Conservation (phyloP, 2,329 filamentous ascomycete species). For the Sporothrix luriei region DNA sequence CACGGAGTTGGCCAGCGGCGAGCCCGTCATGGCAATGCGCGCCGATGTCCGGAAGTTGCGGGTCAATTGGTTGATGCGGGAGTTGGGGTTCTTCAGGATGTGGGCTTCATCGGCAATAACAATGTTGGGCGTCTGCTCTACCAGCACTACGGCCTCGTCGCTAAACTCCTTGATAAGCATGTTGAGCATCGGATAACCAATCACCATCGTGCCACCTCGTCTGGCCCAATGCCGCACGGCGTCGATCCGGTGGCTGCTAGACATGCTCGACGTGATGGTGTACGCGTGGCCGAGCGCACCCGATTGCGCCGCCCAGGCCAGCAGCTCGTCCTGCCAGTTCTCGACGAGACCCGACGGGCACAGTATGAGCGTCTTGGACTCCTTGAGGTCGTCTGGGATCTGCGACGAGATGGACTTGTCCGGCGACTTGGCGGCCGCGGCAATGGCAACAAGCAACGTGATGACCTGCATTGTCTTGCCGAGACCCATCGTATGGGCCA, state of each 20-base stretch:
- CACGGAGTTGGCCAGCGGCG: slow-evolving; percentile 82
- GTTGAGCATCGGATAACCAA: slow-evolving; percentile 72
- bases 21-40: slow-evolving; percentile 83
- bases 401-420: slow-evolving; percentile 63
- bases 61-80: slow-evolving; percentile 58
- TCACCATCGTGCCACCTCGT: slow-evolving; percentile 71
- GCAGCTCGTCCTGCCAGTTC: slow-evolving; percentile 82
- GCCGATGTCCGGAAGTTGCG: slow-evolving; percentile 65
- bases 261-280: slow-evolving; percentile 54
- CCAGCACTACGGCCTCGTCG: neutral
- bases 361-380: slow-evolving; percentile 68
- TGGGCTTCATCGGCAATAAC: slow-evolving; percentile 88
- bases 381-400: slow-evolving; percentile 66
- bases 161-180: slow-evolving; percentile 13
- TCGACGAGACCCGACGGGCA: slow-evolving; percentile 74
- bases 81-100: slow-evolving; percentile 66
- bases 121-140: slow-evolving; percentile 61
- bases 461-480: slow-evolving; percentile 94
- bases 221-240: slow-evolving; percentile 61
- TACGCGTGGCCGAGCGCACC: slow-evolving; percentile 58
- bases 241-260: slow-evolving; percentile 45
- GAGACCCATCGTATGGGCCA: slow-evolving; percentile 89
- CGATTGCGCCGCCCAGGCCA: slow-evolving; percentile 68
- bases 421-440: slow-evolving; percentile 63
- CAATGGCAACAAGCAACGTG: slow-evolving; percentile 74